Evolutionary conservation across 1,139 yeast genomes (phyloP), one percentile per base, ranked within the genome.

Genomic region (Fermentozyma sake): DNA sequence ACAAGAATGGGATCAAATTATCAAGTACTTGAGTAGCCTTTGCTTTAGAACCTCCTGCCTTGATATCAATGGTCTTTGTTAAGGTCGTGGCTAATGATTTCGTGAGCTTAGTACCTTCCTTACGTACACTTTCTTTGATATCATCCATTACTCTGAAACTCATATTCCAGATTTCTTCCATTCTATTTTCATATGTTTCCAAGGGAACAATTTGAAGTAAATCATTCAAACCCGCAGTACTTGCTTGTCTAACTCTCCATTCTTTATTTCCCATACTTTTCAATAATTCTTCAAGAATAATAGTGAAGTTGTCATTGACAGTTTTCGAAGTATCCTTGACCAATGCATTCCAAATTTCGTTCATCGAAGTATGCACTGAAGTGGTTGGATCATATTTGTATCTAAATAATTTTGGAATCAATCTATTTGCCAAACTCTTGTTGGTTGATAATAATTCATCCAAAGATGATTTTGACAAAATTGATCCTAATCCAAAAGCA

Each of bases 171-270:
- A 91, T 76, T 5, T 75, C 76, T 34, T 82, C 82, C 30, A 85
- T 51, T 11, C 61, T 49, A 6, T 52, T 45, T 26, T 76, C 77
- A 42, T 81, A 83, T 7, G 52, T 58, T 8, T 68, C 75, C 22
- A 75, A 50, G 2, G 78, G 68, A 18, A 72, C 67, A 6, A 78
- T 70, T 40, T 79, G 84, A 10, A 91, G 55, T 18, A 91, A 55
- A 39, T 86, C 91, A 21, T 74, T 63, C 35, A 87, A 55, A 0
- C 91, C 97, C 2, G 75, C 54, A 0, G 93, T 68, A 52, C 95
- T 79, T 0, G 96, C 96, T 50, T 91, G 95, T 42, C 98, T 72
- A 0, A 81, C 86, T 44, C 97, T 70, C 97, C 97, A 91, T 53
- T 91, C 96, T 35, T 80, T 75, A 37, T 77, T 77, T 2, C 86